Evolutionary conservation across 164 flowering plant species (phyloP), one percentile per base, ranked within the genome.

Genomic region (Vitis amurensis): DNA sequence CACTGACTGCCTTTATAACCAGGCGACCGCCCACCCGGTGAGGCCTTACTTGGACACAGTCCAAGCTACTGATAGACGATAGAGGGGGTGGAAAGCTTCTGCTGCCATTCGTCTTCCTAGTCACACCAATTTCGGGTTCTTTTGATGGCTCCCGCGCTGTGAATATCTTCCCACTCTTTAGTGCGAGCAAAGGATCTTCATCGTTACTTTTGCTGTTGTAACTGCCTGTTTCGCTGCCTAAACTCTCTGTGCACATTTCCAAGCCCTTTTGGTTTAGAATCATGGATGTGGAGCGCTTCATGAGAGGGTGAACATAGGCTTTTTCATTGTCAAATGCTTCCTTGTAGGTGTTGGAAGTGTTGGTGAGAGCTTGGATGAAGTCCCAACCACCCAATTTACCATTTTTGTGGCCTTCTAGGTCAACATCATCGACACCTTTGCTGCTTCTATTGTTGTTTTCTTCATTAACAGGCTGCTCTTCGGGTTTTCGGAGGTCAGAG

Each of bases 201-300:
- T 76, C 84, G 51, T 64, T 71, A 15, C 62, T 62, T n/a, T 74
- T 81, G 53, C 68, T 59, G 9, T 50, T 68, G 44, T 63, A 71
- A 63, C 80, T 81, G 9, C 97, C 97, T 0, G 91, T 88, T 68
- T 91, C 97, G 56, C 85, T 80, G 5, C 94, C 91, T 59, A 89
- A 73, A 64, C 80, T 80, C 78, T 91, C 94, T 0, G 97, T 91
- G 82, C 97, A 91, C 86, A 91, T 79, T 68, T 86, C 83, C 61
- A 91, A 73, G 84, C 94, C 88, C 63, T 80, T 81, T 16, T 75
- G 68, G 64, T 83, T 82, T 3, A 91, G 82, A 37, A 37, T 37
- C 57, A 29, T 59, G 1, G 81, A 76, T 10, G 80, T 23, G 9
- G 86, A 79, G 60, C 78, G 80, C 78, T 80, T 86, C 3, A 27